Percentiles rank a stretch among this genome's conserved stretches.
Evolutionary conservation across 1,284 basidiomycete genomes (phyloP).

Genomic region (Ustilago hordei): DNA sequence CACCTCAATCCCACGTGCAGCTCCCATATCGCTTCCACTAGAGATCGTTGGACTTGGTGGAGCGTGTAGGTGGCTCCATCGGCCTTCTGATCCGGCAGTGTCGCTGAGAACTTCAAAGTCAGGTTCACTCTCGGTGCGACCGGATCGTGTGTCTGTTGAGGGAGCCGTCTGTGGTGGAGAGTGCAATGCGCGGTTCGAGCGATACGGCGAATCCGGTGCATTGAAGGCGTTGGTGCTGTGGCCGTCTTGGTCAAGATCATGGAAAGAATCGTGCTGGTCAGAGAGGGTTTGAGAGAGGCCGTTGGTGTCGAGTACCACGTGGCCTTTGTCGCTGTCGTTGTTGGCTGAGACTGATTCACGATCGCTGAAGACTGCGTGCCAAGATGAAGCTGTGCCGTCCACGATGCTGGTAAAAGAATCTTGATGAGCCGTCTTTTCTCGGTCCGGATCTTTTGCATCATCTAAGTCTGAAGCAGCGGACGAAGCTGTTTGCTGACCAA

Average conservation of each 20-base stretch:
- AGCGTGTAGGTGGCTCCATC: constrained; percentile 32
- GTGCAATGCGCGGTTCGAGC: constrained; percentile 32
- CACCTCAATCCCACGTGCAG: constrained; percentile 7
- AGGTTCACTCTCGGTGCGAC: constrained; percentile 16
- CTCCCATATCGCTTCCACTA: constrained; percentile 23
- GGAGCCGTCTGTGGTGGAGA: neutral
- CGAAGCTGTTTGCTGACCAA: constrained; percentile 5
- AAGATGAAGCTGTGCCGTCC: constrained; percentile 40
- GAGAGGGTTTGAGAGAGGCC: constrained; percentile 48
- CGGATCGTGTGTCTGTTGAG: constrained; percentile 11
- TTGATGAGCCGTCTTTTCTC: neutral
- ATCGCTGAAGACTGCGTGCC: constrained; percentile 43
- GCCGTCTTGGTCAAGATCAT: constrained; percentile 9
- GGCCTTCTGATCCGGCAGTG: constrained; percentile 21
- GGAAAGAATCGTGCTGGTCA: constrained; percentile 34
- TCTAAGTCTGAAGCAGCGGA: neutral
- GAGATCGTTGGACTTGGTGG: constrained; percentile 41
- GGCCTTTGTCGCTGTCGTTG: constrained; percentile 14
- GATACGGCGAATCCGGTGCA: constrained; percentile 20
- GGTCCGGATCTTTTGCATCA: neutral
- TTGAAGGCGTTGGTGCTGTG: constrained; percentile 6
- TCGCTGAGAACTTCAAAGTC: constrained; percentile 49
- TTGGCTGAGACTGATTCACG: constrained; percentile 2
- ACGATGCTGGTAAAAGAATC: constrained; percentile 36
- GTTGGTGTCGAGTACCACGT: constrained; percentile 37